Conservation (phyloP, 768 basidiomycete species). For the Boletus vermiculosoides region DNA sequence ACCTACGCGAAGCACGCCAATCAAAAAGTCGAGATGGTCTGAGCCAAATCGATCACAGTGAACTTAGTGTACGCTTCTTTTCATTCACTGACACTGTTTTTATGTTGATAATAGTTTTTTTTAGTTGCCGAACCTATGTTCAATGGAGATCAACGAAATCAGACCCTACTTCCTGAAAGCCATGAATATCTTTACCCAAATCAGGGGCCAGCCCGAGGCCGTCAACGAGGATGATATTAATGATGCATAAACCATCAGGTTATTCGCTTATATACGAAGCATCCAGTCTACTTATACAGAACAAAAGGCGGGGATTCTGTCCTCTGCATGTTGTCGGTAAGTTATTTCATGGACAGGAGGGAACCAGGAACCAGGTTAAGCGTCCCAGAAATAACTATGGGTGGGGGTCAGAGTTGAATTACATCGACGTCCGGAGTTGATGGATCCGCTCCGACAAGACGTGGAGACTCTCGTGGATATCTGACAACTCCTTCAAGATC, state of each 20-base stretch:
- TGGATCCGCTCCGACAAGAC: conserved; percentile 38
- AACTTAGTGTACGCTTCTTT: conserved; percentile 65
- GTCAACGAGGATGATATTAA: background rate
- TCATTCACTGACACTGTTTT: background rate
- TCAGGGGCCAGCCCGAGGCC: conserved; percentile 33
- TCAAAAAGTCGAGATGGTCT: conserved; percentile 91
- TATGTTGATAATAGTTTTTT: background rate
- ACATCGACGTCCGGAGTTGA: conserved; percentile 21
- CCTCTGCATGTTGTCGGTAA: background rate
- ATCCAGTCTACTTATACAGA: background rate
- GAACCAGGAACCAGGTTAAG: background rate
- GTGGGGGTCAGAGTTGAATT: background rate
- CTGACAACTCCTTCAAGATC: conserved; percentile 61
- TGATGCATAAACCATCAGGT: background rate
- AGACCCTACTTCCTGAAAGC: conserved; percentile 84
- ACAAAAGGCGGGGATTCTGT: background rate
- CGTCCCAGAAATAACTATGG: background rate
- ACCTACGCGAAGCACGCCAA: conserved; percentile 93
- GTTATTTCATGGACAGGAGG: background rate
- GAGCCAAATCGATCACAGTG: conserved; percentile 73
- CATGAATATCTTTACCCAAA: conserved; percentile 69
- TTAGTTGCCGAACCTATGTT: conserved; percentile 79
- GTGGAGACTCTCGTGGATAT: conserved; percentile 46
- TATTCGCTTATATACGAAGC: background rate
- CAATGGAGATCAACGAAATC: conserved; percentile 94